Evolutionary conservation across 2,329 filamentous ascomycete genomes (phyloP).

Genomic region (Torrubiella hemipterigena): DNA sequence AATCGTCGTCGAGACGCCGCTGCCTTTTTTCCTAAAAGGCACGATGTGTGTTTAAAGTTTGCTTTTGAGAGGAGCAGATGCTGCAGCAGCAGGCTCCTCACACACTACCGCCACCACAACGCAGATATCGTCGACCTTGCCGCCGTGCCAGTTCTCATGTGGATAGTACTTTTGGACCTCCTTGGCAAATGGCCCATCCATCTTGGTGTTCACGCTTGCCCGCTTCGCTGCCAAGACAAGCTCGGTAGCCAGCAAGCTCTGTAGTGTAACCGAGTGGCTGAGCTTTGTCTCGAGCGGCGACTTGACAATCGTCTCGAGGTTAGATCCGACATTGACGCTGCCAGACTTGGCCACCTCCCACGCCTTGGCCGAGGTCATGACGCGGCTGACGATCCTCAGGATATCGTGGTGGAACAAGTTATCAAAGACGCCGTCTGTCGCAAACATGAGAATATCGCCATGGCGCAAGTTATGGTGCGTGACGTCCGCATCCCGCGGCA

Average conservation of each 20-base stretch:
- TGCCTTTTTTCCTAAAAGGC: too few relatives aligned
- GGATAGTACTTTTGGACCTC: constrained; percentile 85
- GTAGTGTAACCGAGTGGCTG: constrained; percentile 41
- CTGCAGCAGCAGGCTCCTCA: constrained; percentile 33
- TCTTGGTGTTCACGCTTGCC: constrained; percentile 67
- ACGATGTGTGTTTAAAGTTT: too few relatives aligned
- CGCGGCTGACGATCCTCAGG: constrained; percentile 62
- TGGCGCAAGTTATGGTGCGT: constrained; percentile 68
- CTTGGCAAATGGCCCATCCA: constrained; percentile 88
- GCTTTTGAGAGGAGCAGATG: too few relatives aligned
- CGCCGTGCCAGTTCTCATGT: constrained; percentile 75
- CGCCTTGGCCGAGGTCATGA: constrained; percentile 63
- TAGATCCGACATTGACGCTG: constrained; percentile 50
- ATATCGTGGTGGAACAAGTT: constrained; percentile 89
- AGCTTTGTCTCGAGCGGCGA: constrained; percentile 12
- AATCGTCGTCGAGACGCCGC: too few relatives aligned
- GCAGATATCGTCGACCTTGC: constrained; percentile 93
- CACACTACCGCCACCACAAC: constrained; percentile 70
- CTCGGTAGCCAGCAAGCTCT: constrained; percentile 66
- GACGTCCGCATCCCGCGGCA: constrained; percentile 72
- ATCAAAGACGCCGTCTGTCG: constrained; percentile 91
- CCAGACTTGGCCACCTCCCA: constrained; percentile 53
- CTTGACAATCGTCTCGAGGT: constrained; percentile 34
- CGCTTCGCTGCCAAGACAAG: constrained; percentile 74
- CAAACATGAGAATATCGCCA: constrained; percentile 87